Evolutionary conservation across 352 stramenopile genomes (phyloP), one percentile per base, ranked within the genome.

Genomic region (Globisporangium carolinianum): DNA sequence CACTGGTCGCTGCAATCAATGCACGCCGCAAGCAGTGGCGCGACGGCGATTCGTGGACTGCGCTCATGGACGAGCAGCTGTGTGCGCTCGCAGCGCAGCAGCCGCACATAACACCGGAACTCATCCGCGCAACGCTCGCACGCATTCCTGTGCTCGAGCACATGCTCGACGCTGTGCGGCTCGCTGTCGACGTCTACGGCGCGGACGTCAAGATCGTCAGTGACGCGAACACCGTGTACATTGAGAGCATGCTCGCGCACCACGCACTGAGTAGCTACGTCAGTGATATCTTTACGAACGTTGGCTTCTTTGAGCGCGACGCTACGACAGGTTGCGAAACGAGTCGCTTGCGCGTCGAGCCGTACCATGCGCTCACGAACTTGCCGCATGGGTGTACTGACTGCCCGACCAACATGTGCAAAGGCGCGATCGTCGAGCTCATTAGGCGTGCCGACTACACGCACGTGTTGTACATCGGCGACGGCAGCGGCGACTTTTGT

Each of bases 391-490:
- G 66, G 12, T 94, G 84, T 62, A 8, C 52, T 8, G 65, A 71
- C 55, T 94, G 81, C 17, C 84, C 79, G 0, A 62, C 69, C 36
- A 91, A 94, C 61, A 91, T 94, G 81, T 94, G 84, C 69, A 94
- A 94, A 61, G 84, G 80, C 50, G 55, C 45, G 41, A 89, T 93
- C 42, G 57, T 91, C 32, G 76, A 88, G 12, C 45, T 48, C 2
- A 71, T 93, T 46, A 73, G 69, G 1, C 14, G 38, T 1, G 10
- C 41, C 1, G 35, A 11, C 0, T 88, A 78, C 49, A 35, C 75
- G 1, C 67, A 69, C 32, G 70, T 93, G 32, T 36, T 93, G 37
- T 93, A 91, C 65, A 67, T 93, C 17, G 83, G 81, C 7, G 83
- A 93, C 62, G 83, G 83, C 35, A 54, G 56, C 0, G 83, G 83